phyloP scores from a whole-genome alignment of 2,329 filamentous ascomycete genomes.

The Fusarium gaditjirri region DNA sequence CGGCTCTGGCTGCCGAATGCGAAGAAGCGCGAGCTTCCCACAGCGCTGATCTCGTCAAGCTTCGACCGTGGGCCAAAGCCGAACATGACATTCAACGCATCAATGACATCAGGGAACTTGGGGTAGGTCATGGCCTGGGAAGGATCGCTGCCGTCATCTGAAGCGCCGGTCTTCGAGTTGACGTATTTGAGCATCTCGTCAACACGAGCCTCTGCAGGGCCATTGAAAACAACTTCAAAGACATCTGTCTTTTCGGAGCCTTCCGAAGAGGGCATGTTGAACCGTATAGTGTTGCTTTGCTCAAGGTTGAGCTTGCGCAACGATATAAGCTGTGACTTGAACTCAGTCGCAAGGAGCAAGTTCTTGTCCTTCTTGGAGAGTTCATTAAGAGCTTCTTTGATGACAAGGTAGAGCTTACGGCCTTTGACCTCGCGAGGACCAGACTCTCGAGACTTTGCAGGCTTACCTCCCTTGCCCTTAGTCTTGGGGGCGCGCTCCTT shows the following conservation, averaged over 20 bases:
- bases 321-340: constrained; percentile 61
- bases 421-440: constrained; percentile 51
- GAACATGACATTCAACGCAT: constrained; percentile 64
- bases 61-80: constrained; percentile 56
- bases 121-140: constrained; percentile 53
- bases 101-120: constrained; percentile 59
- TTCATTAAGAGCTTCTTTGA: constrained; percentile 52
- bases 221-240: constrained; percentile 56
- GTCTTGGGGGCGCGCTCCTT: constrained; percentile 6
- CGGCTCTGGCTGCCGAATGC: constrained; percentile 49
- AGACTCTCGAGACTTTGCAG: constrained; percentile 10
- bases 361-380: constrained; percentile 48
- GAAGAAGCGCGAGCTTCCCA: constrained; percentile 63
- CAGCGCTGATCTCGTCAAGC: constrained; percentile 48
- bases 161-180: constrained; percentile 53
- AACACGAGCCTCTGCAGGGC: constrained; percentile 53
- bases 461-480: constrained; percentile 26
- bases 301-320: constrained; percentile 50
- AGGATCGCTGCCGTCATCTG: constrained; percentile 18
- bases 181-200: constrained; percentile 58
- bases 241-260: constrained; percentile 47
- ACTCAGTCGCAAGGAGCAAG: constrained; percentile 58
- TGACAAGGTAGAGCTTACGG: constrained; percentile 56
- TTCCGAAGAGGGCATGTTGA: constrained; percentile 50
- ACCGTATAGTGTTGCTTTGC: constrained; percentile 45